These are phyloP conservation scores for Aspergillus ochraceus DNA, from an alignment of 2,329 filamentous ascomycete genomes.

Conservation along the genomic window DNA sequence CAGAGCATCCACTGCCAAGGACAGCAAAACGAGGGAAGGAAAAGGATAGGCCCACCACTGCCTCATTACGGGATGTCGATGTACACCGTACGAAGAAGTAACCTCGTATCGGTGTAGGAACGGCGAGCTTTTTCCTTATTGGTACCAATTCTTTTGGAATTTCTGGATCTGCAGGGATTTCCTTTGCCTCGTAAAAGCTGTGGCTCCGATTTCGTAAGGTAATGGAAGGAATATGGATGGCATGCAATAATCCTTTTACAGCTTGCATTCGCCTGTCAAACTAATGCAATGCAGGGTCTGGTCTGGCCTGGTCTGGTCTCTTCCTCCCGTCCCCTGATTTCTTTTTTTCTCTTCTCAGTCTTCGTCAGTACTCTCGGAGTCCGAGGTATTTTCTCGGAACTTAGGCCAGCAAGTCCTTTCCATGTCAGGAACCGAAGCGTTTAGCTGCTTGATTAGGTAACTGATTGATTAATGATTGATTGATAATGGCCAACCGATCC, in stretches of 20 bases:
- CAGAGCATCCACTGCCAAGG: not conserved
- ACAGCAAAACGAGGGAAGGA: not conserved
- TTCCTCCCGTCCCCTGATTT: not conserved
- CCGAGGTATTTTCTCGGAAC: slow-evolving; percentile 6
- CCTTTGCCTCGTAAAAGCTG: not conserved
- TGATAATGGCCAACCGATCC: not conserved
- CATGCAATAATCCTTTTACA: not conserved
- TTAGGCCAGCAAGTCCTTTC: not conserved
- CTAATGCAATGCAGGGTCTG: not conserved
- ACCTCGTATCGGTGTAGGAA: not conserved
- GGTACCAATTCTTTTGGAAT: too few species aligned
- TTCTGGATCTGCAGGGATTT: not conserved
- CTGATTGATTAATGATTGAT: slow-evolving; percentile 13
- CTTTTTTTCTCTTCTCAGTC: too few species aligned
- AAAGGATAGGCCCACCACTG: not conserved
- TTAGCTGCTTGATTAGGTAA: slow-evolving; percentile 7
- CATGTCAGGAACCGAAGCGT: not conserved
- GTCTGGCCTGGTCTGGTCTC: not conserved
- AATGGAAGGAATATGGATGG: not conserved
- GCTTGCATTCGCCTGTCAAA: not conserved
- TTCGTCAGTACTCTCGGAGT: not conserved
- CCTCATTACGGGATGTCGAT: too few species aligned
- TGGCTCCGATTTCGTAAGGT: not conserved
- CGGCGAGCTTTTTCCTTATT: not conserved
- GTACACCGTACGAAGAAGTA: too few species aligned